Conservation (phyloP, 2,329 filamentous ascomycete genomes). For the Microsporum audouinii region DNA sequence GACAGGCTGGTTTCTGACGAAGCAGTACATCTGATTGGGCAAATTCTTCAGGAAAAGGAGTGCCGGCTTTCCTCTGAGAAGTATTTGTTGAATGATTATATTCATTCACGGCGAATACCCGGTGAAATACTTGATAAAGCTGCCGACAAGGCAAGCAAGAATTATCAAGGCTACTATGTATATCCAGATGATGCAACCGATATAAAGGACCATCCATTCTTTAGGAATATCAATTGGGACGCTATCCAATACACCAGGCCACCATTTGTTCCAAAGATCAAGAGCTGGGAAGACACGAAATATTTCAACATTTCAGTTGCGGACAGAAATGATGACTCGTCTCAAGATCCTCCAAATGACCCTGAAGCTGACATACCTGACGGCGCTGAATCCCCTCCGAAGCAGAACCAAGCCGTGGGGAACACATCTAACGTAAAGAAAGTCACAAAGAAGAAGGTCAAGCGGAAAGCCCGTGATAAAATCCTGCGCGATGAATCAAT, state of each 20-base stretch:
- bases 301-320: constrained; percentile 56
- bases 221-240: constrained; percentile 67
- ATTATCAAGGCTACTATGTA: constrained; percentile 51
- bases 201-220: constrained; percentile 83
- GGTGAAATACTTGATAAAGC: constrained; percentile 24
- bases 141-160: constrained; percentile 24
- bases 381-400: background rate
- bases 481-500: constrained; percentile 62
- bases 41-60: constrained; percentile 62
- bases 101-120: constrained; percentile 23
- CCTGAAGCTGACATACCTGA: constrained; percentile 1
- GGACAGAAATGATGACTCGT: background rate
- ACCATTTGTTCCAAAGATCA: constrained; percentile 68
- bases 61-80: constrained; percentile 62
- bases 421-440: constrained; percentile 10
- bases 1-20: constrained; percentile 51
- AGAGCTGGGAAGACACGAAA: constrained; percentile 59
- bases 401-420: background rate
- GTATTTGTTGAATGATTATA: constrained; percentile 57
- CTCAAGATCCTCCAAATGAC: background rate
- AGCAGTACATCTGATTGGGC: constrained; percentile 65
- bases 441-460: constrained; percentile 49
- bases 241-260: constrained; percentile 58
- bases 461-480: constrained; percentile 72
- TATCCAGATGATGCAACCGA: constrained; percentile 76